phyloP scores from a whole-genome alignment of 345 rosid genomes.

The Eucalyptus melliodora region DNA sequence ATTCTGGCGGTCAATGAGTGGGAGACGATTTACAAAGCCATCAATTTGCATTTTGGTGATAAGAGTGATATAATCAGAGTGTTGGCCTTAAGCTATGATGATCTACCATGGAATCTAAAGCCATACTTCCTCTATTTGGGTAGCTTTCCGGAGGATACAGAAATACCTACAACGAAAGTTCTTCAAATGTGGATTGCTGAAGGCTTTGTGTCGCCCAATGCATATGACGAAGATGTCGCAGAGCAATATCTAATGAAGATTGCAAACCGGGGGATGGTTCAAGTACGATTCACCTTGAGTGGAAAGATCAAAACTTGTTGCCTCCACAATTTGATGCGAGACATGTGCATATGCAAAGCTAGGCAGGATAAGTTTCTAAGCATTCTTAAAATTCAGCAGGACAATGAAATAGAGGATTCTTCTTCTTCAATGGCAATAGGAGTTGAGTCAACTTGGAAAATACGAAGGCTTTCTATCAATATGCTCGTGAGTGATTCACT shows the following conservation, averaged over 20 bases:
- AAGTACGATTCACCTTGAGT: conserved; percentile 1
- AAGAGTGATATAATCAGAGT: background rate
- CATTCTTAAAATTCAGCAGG: background rate
- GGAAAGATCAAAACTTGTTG: conserved; percentile 19
- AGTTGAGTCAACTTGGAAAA: background rate
- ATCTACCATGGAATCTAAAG: conserved; percentile 7
- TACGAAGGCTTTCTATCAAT: background rate
- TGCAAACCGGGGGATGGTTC: conserved; percentile 15
- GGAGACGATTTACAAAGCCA: background rate
- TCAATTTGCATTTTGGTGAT: background rate
- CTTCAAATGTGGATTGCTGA: conserved; percentile 34
- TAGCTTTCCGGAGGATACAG: conserved; percentile 13
- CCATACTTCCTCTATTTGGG: conserved; percentile 18
- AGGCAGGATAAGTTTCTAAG: conserved; percentile 6
- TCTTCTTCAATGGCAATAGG: background rate
- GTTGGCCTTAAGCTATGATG: conserved; percentile 8
- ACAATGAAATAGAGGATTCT: background rate
- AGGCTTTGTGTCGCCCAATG: conserved; percentile 12
- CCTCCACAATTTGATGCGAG: conserved; percentile 28
- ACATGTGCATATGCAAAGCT: conserved; percentile 12
- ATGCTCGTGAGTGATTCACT: accelerated
- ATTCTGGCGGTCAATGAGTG: accelerated
- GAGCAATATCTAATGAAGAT: conserved; percentile 10
- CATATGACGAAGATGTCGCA: background rate
- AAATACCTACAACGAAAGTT: conserved; percentile 16